Percentiles rank a stretch among this genome's conserved stretches.
phyloP scores from a whole-genome alignment of 2,329 filamentous ascomycete genomes.

The Rutstroemia sp. region DNA sequence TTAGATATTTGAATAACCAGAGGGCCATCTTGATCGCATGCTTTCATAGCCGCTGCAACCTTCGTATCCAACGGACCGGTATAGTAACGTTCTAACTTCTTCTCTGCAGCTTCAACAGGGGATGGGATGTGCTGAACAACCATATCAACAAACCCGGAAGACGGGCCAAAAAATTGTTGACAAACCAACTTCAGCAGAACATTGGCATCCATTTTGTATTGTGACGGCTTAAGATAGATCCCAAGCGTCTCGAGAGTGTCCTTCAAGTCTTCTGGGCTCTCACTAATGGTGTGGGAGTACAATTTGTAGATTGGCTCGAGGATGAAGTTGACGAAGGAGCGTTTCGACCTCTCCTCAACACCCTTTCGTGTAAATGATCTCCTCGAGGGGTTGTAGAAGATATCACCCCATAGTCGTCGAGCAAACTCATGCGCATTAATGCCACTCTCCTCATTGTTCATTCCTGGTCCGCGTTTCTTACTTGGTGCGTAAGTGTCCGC shows the following conservation, averaged over 20 bases:
- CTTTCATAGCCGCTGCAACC: constrained; percentile 69
- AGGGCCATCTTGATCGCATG: constrained; percentile 83
- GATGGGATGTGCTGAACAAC: constrained; percentile 83
- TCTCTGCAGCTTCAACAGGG: constrained; percentile 68
- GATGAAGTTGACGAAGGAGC: constrained; percentile 90
- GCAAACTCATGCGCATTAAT: constrained; percentile 80
- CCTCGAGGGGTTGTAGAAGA: constrained; percentile 89
- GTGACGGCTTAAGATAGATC: constrained; percentile 83
- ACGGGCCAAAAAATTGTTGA: constrained; percentile 89
- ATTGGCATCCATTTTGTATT: constrained; percentile 85
- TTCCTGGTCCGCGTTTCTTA: constrained; percentile 34
- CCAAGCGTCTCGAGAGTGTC: constrained; percentile 71
- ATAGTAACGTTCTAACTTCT: constrained; percentile 79
- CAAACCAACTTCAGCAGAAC: constrained; percentile 84
- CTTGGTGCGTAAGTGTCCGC: constrained; percentile 63
- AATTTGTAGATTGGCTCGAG: constrained; percentile 97
- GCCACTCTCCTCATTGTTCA: constrained; percentile 26
- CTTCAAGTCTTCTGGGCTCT: constrained; percentile 78
- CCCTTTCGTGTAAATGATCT: constrained; percentile 87
- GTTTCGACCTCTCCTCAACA: constrained; percentile 69
- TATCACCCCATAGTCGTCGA: constrained; percentile 84
- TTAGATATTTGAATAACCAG: constrained; percentile 91
- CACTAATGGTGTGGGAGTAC: constrained; percentile 89
- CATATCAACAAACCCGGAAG: constrained; percentile 93
- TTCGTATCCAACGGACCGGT: constrained; percentile 82